These are phyloP conservation scores for Candida sanyaensis DNA, from an alignment of 1,139 yeast species.

Conservation along the genomic window DNA sequence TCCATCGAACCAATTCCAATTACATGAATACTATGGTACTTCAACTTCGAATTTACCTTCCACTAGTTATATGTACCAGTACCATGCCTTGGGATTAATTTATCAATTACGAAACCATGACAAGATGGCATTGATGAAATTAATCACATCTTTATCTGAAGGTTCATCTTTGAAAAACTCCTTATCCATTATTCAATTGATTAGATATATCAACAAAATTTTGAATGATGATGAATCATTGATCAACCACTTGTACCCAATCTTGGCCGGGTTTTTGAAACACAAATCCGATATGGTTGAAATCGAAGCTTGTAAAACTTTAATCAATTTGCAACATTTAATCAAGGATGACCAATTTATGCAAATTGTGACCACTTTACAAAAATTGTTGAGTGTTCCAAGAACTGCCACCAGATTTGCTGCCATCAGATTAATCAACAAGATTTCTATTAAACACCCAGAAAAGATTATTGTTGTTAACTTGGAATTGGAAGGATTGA, in stretches of 20 bases:
- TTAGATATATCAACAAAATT: constrained; percentile 76
- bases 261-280: constrained; percentile 69
- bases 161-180: constrained; percentile 66
- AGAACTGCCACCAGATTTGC: constrained; percentile 89
- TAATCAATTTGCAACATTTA: constrained; percentile 60
- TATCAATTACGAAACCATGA: constrained; percentile 90
- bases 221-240: constrained; percentile 60
- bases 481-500: constrained; percentile 79
- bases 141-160: constrained; percentile 77
- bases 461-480: constrained; percentile 72
- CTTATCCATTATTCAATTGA: constrained; percentile 80
- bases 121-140: constrained; percentile 89
- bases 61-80: constrained; percentile 84
- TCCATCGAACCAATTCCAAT: constrained; percentile 57
- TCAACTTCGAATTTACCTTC: constrained; percentile 56
- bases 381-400: constrained; percentile 81
- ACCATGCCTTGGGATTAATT: constrained; percentile 91
- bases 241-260: constrained; percentile 58
- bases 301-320: constrained; percentile 88
- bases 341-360: constrained; percentile 64
- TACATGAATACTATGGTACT: constrained; percentile 56
- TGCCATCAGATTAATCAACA: constrained; percentile 87
- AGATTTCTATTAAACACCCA: constrained; percentile 80
- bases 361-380: constrained; percentile 70
- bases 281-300: constrained; percentile 90